Evolutionary conservation across 176 grass and related monocot genomes (phyloP), one percentile per base, ranked within the genome.

Genomic region (Hsuehochloa calcarea): DNA sequence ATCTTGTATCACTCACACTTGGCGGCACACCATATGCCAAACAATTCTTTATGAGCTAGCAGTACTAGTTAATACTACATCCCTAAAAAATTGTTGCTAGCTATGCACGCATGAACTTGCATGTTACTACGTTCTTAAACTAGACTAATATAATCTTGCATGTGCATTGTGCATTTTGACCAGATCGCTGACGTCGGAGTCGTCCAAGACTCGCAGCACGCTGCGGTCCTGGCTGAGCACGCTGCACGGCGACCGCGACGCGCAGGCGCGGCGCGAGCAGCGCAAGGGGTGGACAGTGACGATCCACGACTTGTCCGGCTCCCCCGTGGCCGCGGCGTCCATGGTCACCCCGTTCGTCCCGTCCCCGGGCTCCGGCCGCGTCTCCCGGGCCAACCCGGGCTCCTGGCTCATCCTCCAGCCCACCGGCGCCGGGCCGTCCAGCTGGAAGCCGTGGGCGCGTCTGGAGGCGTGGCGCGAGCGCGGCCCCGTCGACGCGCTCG

Each of bases 261-360:
- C 51, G 7, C 29, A 47, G 9, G 49, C 74, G 8, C 82, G 85
- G 45, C 86, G 87, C 6, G 90, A 94, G 52, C 91, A 96, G 88
- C 90, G 96, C 37, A 98, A 98, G 80, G 96, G 96, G 10, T 98
- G 96, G 96, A 98, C 90, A 20, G 93, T 98, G 16, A 96, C 96
- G 3, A 96, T 98, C 88, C 96, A 96, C 80, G 96, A 98, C 85
- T 91, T 98, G 77, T 98, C 93, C 0, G 96, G 96, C 20, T 95
- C 88, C 35, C 93, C 96, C 1, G 93, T 98, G 85, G 93, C 96
- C 5, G 89, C 91, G 20, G 96, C 96, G 63, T 96, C 93, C 43
- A 95, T 99, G 91, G 90, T 96, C 23, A 99, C 96, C 1, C 96
- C 96, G 51, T 98, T 98, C 76, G 96, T 98, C 17, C 91, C 93